Conservation (phyloP, 2,329 filamentous ascomycete genomes). For the Intubia oerlemansii region DNA sequence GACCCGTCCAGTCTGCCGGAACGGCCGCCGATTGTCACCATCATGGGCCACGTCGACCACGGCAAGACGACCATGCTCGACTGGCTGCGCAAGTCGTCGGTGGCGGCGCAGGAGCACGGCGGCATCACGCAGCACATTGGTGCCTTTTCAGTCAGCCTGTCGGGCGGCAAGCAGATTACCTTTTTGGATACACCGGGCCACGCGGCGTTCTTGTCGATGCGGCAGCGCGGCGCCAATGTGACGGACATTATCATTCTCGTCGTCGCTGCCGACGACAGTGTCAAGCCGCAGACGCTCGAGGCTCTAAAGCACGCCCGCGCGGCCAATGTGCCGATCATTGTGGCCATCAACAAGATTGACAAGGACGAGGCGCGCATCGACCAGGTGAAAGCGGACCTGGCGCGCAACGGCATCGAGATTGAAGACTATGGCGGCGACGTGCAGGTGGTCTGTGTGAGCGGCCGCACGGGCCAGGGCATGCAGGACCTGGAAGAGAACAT, state of each 20-base stretch:
- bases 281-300: conserved; percentile 92
- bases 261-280: conserved; percentile 88
- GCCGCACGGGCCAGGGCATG: conserved; percentile 87
- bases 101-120: conserved; percentile 79
- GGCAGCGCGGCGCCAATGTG: conserved; percentile 81
- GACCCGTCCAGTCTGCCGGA: conserved; percentile 46
- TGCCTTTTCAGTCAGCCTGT: conserved; percentile 80
- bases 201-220: conserved; percentile 88
- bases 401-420: conserved; percentile 65
- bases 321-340: conserved; percentile 83
- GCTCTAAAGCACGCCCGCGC: conserved; percentile 81
- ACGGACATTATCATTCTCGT: conserved; percentile 95
- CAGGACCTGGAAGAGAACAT: conserved; percentile 79
- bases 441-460: conserved; percentile 77
- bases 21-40: conserved; percentile 86
- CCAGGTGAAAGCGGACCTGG: conserved; percentile 71
- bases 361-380: conserved; percentile 66
- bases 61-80: conserved; percentile 95
- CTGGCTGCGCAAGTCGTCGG: conserved; percentile 77
- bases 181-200: conserved; percentile 95
- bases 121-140: conserved; percentile 98
- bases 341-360: conserved; percentile 95
- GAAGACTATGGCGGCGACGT: conserved; percentile 92
- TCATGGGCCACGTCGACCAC: conserved; percentile 98
- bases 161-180: conserved; percentile 73